Evolutionary conservation across 179 eudicot genomes (phyloP), one percentile per base, ranked within the genome.

Genomic region (Gypsophila paniculata): DNA sequence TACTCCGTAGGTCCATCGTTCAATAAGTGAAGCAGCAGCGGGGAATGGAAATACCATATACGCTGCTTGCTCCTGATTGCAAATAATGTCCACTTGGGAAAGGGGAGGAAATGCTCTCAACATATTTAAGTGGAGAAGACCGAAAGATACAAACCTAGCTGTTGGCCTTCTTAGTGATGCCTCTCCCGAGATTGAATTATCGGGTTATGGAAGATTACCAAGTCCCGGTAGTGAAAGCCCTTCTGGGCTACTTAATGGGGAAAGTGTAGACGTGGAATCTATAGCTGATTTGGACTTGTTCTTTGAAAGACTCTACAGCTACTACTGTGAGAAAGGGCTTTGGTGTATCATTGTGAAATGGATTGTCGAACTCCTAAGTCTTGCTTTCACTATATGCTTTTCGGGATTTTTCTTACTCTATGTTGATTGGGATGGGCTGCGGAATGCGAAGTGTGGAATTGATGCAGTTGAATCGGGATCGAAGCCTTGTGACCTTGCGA

Each of bases 151-250:
- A 65, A 84, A 90, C 64, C 70, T 92, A 63, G 76, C 76, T 14
- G 80, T 84, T 55, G 83, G 90, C 64, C 82, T 92, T 60, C 90
- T 92, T 46, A 69, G 82, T 65, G 85, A 87, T 54, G 79, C 36
- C 25, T 83, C 81, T 70, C 88, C 84, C 54, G 96, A 87, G 85
- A 90, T 95, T 65, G 97, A 95, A 76, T 71, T 95, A 72, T 92
- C 99, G 6, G 86, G 78, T 15, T 92, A 92, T 65, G 88, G 79
- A 61, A 79, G 83, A 75, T 82, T 86, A 39, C 91, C 93, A 8
- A 92, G 97, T 84, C 84, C 89, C 32, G 95, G 93, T 38, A 95
- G 99, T 73, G 99, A 92, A 79, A 92, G 97, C 82, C 99, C 97
- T 17, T 95, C 99, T 17, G 95, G 85, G 77, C 86, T 95, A 76